Percentiles rank a stretch among this genome's conserved stretches.
These are phyloP conservation scores for Monilinia polystroma DNA, from an alignment of 2,329 filamentous ascomycete genomes.

Conservation along the genomic window DNA sequence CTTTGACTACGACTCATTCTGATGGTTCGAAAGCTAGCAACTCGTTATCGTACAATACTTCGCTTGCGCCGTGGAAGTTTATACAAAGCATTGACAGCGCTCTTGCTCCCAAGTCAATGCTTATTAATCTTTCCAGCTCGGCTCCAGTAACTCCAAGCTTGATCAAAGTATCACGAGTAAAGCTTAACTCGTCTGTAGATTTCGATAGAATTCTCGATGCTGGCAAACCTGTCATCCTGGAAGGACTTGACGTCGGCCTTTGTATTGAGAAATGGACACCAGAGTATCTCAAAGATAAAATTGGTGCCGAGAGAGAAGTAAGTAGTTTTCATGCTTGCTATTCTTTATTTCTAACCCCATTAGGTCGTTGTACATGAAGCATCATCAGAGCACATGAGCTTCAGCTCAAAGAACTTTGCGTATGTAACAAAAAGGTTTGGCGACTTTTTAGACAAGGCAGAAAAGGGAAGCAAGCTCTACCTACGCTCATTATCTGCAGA, in stretches of 20 bases:
- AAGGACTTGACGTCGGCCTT: slow-evolving; percentile 62
- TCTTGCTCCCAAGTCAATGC: background rate
- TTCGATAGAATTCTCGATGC: slow-evolving; percentile 60
- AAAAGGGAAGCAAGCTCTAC: slow-evolving; percentile 64
- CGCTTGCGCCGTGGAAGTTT: slow-evolving; percentile 30
- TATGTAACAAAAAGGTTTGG: slow-evolving; percentile 70
- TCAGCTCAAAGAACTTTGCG: slow-evolving; percentile 77
- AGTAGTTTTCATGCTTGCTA: slow-evolving; percentile 21
- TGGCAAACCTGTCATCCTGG: slow-evolving; percentile 64
- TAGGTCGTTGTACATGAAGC: slow-evolving; percentile 75
- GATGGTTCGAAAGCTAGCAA: background rate
- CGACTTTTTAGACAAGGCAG: slow-evolving; percentile 61
- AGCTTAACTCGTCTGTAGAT: slow-evolving; percentile 51
- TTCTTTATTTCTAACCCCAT: slow-evolving; percentile 26
- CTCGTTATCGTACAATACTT: background rate
- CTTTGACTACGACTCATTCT: slow-evolving; percentile 12
- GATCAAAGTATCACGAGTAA: slow-evolving; percentile 52
- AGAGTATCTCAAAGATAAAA: slow-evolving; percentile 61
- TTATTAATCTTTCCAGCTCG: background rate
- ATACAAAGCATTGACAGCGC: slow-evolving; percentile 28
- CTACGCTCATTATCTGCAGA: slow-evolving; percentile 72
- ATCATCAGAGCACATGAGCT: slow-evolving; percentile 67
- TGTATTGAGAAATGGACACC: slow-evolving; percentile 68
- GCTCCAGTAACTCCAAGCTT: background rate
- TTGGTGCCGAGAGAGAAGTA: slow-evolving; percentile 63